These are phyloP conservation scores for Colletotrichum theobromicola DNA, from an alignment of 2,329 filamentous ascomycete genomes.

Conservation along the genomic window DNA sequence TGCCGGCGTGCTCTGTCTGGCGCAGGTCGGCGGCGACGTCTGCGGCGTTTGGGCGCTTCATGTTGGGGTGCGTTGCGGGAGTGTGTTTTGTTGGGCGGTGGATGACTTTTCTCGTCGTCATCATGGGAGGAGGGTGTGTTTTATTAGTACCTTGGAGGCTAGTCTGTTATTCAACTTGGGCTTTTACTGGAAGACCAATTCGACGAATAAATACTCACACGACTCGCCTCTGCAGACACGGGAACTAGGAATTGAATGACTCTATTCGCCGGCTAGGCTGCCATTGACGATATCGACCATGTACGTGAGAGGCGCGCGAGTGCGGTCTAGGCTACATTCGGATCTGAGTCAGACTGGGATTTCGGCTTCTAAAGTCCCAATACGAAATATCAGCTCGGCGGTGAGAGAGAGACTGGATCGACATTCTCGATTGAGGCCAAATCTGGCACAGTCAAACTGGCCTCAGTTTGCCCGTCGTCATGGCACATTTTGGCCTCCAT, in stretches of 20 bases:
- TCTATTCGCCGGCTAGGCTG: neutral
- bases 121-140: accelerated
- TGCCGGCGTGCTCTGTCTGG: constrained; percentile 16
- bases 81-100: neutral
- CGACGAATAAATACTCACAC: neutral
- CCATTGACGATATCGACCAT: neutral
- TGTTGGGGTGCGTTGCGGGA: accelerated
- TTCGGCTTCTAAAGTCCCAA: neutral
- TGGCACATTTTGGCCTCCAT: neutral
- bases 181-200: too few relatives aligned
- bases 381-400: neutral
- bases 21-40: neutral
- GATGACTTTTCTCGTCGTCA: neutral
- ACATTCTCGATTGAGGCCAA: neutral
- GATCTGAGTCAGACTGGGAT: neutral
- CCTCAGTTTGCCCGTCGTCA: accelerated
- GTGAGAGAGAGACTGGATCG: neutral
- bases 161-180: accelerated
- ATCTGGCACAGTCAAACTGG: neutral
- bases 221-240: neutral
- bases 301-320: neutral
- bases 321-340: neutral
- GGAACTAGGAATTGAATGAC: neutral
- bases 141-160: accelerated
- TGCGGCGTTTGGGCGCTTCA: neutral